Evolutionary conservation across 768 basidiomycete species (phyloP), one percentile per base, ranked within the genome.

Genomic region (Tubosaeta brunneosetosa): DNA sequence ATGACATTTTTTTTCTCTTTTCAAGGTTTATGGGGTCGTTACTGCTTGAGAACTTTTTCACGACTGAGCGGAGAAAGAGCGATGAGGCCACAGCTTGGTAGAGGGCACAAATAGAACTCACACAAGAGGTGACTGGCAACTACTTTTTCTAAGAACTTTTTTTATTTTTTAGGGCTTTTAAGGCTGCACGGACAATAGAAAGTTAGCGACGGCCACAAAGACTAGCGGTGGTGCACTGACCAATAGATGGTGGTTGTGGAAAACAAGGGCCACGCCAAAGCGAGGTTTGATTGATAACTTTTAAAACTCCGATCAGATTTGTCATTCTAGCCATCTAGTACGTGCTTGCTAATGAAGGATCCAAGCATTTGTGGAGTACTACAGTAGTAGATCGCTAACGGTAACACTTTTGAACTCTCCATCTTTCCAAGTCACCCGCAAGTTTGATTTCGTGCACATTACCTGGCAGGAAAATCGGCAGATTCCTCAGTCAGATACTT

Each of bases 11-110:
- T 37, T 43, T 42, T 51, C 22, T 38, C 66, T 73, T 80, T 82
- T 80, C 65, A 71, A 64, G 58, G 58, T 70, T 77, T 78, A 72
- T 73, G 74, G 70, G 80, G 85, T 91, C 88, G 88, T 91, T 91
- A 91, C 88, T 91, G 87, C 84, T 88, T 88, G 80, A 85, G 78
- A 73, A 77, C 80, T 88, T 90, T 88, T 88, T 85, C 84, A 75
- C 70, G 74, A 77, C 80, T 84, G 25, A 36, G 45, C 19, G 38
- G 41, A 42, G 51, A 52, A 55, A 55, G 53, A 52, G 46, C 50
- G 37, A 46, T 60, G 50, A 49, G 61, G 55, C 48, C 51, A 47
- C 53, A 53, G 19, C 32, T 55, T 47, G 51, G 55, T 31, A 43
- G 37, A 54, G 50, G 47, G 51, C 53, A 55, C 49, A 50, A 59